A percentile compares a stretch with the other conserved stretches of the same genome.
These are phyloP conservation scores for Tricholoma flavovirens DNA, from an alignment of 768 basidiomycete species.

Conservation along the genomic window DNA sequence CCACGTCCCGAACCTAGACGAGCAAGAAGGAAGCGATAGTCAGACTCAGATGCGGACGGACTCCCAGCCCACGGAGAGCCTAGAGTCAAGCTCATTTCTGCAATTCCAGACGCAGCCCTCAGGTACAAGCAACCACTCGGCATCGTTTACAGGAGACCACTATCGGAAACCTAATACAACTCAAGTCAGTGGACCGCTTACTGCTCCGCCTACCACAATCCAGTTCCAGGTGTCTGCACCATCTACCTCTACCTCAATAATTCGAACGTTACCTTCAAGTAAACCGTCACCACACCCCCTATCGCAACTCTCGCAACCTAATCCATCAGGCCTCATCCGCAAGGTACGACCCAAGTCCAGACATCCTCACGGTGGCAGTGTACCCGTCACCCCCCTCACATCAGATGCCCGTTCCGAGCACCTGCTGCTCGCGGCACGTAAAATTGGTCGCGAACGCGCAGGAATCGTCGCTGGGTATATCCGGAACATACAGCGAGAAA, in stretches of 20 bases:
- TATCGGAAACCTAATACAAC: conserved; percentile 18
- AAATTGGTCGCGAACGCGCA: conserved; percentile 57
- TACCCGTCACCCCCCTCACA: conserved; percentile 29
- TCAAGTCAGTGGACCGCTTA: conserved; percentile 13
- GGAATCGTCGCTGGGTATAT: conserved; percentile 49
- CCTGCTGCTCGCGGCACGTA: conserved; percentile 65
- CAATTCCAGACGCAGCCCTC: conserved; percentile 17
- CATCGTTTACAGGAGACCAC: conserved; percentile 15
- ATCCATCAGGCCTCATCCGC: background rate
- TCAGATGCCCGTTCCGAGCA: conserved; percentile 71
- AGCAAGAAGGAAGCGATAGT: conserved; percentile 6
- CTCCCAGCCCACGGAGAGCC: conserved; percentile 7
- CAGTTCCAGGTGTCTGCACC: conserved; percentile 14
- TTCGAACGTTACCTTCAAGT: conserved; percentile 8
- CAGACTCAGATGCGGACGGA: conserved; percentile 1
- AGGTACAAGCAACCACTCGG: background rate
- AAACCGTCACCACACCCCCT: background rate
- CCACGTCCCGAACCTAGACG: conserved; percentile 4
- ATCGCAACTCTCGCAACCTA: background rate
- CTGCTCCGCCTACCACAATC: conserved; percentile 16
- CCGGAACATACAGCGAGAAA: conserved; percentile 30
- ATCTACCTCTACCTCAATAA: conserved; percentile 6
- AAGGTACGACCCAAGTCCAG: conserved; percentile 11
- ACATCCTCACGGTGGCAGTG: conserved; percentile 12
- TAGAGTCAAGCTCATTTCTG: conserved; percentile 11